phyloP scores from a whole-genome alignment of 495 filamentous ascomycete genomes.

The Sabuloglossum arenarium region DNA sequence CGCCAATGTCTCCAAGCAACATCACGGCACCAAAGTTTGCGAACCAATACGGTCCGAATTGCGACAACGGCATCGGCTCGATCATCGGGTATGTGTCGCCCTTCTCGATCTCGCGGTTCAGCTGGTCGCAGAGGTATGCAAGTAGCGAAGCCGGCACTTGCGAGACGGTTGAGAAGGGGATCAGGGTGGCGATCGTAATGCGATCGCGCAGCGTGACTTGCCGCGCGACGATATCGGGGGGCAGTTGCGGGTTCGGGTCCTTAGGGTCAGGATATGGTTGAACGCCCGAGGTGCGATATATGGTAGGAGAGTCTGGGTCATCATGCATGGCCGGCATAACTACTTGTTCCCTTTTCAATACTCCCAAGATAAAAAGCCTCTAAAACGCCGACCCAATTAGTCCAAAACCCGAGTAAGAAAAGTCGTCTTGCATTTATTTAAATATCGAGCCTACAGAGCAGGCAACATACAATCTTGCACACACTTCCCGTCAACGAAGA shows the following conservation, averaged over 20 bases:
- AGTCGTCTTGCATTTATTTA: not conserved
- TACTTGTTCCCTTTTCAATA: constrained; percentile 5
- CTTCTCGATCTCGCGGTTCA: constrained; percentile 87
- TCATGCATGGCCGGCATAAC: constrained; percentile 76
- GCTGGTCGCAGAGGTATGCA: constrained; percentile 60
- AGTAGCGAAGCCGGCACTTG: constrained; percentile 60
- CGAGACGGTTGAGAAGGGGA: constrained; percentile 59
- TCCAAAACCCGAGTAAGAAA: not conserved
- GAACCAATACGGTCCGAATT: constrained; percentile 86
- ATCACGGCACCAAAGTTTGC: constrained; percentile 87
- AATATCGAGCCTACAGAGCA: not conserved
- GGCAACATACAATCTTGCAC: not conserved
- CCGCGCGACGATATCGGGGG: constrained; percentile 48
- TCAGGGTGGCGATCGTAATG: constrained; percentile 72
- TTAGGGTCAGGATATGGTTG: constrained; percentile 41
- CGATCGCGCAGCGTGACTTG: constrained; percentile 81
- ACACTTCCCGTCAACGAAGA: not conserved
- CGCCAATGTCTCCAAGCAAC: constrained; percentile 64
- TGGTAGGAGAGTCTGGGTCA: constrained; percentile 42
- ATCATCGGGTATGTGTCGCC: constrained; percentile 95
- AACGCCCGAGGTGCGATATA: constrained; percentile 39
- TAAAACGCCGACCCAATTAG: not conserved
- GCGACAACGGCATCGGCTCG: constrained; percentile 47
- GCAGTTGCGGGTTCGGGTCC: constrained; percentile 34
- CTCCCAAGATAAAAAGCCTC: not conserved